phyloP scores from a whole-genome alignment of 2,329 filamentous ascomycete genomes.

The Pezicula neosporulosa region DNA sequence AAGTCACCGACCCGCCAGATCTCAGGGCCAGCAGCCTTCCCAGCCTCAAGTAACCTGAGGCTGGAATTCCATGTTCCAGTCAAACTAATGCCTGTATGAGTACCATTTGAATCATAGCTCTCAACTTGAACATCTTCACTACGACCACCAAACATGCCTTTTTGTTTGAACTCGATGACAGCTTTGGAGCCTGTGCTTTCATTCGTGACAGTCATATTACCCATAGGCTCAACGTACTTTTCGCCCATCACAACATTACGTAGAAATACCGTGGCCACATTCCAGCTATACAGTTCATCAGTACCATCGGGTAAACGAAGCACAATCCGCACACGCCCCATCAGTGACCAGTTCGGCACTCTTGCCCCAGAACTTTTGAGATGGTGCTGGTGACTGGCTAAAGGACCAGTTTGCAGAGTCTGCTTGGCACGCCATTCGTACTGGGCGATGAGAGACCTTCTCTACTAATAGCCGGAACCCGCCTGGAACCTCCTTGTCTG shows the following conservation, averaged over 20 bases:
- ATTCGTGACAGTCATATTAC: slow-evolving; percentile 80
- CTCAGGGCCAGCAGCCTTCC: slow-evolving; percentile 57
- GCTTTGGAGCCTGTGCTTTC: slow-evolving; percentile 83
- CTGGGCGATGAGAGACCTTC: slow-evolving; percentile 90
- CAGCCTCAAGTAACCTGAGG: slow-evolving; percentile 63
- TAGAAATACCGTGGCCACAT: slow-evolving; percentile 81
- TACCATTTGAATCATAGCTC: slow-evolving; percentile 63
- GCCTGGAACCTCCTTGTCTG: slow-evolving; percentile 66
- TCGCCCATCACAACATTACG: slow-evolving; percentile 97
- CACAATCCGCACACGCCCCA: slow-evolving; percentile 72
- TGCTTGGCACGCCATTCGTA: slow-evolving; percentile 89
- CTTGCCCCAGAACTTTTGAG: slow-evolving; percentile 99
- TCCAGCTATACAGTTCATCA: slow-evolving; percentile 87
- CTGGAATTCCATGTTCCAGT: slow-evolving; percentile 80
- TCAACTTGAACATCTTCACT: slow-evolving; percentile 85
- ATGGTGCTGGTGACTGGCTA: slow-evolving; percentile 80
- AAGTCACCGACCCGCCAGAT: slow-evolving; percentile 79
- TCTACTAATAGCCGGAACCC: slow-evolving; percentile 92
- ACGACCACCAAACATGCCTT: slow-evolving; percentile 95
- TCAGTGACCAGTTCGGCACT: slow-evolving; percentile 92
- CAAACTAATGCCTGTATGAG: slow-evolving; percentile 63
- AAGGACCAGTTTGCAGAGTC: slow-evolving; percentile 85
- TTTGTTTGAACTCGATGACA: slow-evolving; percentile 85
- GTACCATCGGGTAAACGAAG: slow-evolving; percentile 62
- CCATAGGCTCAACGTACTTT: slow-evolving; percentile 95